Evolutionary conservation across 805 yeast species (phyloP).

Genomic region (Starmera caribaea): DNA sequence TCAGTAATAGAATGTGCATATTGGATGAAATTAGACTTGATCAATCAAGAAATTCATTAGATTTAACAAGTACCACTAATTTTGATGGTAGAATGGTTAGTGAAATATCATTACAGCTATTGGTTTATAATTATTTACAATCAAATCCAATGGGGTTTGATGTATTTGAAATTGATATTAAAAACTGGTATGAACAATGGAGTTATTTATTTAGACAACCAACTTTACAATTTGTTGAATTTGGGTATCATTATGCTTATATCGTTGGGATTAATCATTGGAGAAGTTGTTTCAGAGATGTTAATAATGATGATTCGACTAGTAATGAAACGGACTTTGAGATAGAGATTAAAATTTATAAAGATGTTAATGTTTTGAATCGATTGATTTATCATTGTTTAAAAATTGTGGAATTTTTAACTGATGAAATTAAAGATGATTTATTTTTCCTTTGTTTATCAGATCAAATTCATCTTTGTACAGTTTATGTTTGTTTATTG

Average conservation of each 20-base stretch:
- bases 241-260: conserved; percentile 55
- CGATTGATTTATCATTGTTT: conserved; percentile 17
- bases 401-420: conserved; percentile 18
- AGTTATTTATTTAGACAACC: conserved; percentile 59
- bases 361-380: conserved; percentile 13
- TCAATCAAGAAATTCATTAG: conserved; percentile 47
- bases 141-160: conserved; percentile 17
- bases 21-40: conserved; percentile 51
- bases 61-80: conserved; percentile 53
- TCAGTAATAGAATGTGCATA: conserved; percentile 56
- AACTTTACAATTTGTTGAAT: conserved; percentile 63
- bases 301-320: conserved; percentile 5
- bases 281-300: background rate
- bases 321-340: background rate
- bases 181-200: conserved; percentile 62
- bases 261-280: conserved; percentile 39
- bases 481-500: conserved; percentile 14
- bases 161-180: conserved; percentile 38
- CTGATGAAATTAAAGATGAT: conserved; percentile 21
- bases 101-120: conserved; percentile 53
- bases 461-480: conserved; percentile 51
- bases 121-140: conserved; percentile 51
- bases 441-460: conserved; percentile 60
- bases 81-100: conserved; percentile 81
- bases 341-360: conserved; percentile 5